A percentile compares a stretch with the other conserved stretches of the same genome.
Evolutionary conservation across 805 yeast genomes (phyloP).

Genomic region (Wickerhamiella spandovensis): DNA sequence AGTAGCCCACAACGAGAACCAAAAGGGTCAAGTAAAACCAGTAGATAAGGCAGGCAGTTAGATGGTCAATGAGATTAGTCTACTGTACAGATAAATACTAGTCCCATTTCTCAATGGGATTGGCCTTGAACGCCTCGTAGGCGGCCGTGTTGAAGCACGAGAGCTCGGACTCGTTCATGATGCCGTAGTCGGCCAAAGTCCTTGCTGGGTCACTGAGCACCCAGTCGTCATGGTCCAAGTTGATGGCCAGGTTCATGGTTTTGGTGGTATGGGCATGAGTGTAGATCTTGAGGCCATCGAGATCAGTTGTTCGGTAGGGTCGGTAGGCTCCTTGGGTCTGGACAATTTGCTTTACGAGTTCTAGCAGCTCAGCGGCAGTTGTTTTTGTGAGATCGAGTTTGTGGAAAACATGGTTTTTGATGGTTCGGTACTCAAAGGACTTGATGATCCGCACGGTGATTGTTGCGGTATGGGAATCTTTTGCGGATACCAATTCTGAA

Average conservation of each 20-base stretch:
- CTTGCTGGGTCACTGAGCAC: constrained; percentile 33
- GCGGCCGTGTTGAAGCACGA: constrained; percentile 61
- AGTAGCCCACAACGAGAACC: no score
- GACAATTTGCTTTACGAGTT: constrained; percentile 33
- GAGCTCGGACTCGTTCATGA: constrained; percentile 76
- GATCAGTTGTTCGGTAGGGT: constrained; percentile 62
- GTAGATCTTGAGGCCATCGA: constrained; percentile 68
- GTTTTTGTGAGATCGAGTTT: constrained; percentile 57
- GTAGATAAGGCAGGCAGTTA: neutral
- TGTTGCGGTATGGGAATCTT: constrained; percentile 33
- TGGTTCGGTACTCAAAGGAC: constrained; percentile 84
- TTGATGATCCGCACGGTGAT: constrained; percentile 78
- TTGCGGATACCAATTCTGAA: constrained; percentile 6
- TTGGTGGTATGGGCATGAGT: constrained; percentile 93
- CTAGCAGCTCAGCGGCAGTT: constrained; percentile 52
- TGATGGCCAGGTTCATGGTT: constrained; percentile 82
- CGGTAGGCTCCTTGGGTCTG: constrained; percentile 54
- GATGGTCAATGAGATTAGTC: neutral
- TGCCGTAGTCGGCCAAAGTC: constrained; percentile 38
- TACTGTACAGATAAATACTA: neutral
- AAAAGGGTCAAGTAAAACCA: no score
- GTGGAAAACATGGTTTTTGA: constrained; percentile 56
- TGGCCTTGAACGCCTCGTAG: constrained; percentile 53
- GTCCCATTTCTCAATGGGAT: constrained; percentile 89
- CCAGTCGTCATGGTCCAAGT: constrained; percentile 79